Percentiles rank a stretch among this genome's conserved stretches.
Evolutionary conservation across 2,329 filamentous ascomycete genomes (phyloP).

Genomic region (Colletotrichum gloeosporioides): DNA sequence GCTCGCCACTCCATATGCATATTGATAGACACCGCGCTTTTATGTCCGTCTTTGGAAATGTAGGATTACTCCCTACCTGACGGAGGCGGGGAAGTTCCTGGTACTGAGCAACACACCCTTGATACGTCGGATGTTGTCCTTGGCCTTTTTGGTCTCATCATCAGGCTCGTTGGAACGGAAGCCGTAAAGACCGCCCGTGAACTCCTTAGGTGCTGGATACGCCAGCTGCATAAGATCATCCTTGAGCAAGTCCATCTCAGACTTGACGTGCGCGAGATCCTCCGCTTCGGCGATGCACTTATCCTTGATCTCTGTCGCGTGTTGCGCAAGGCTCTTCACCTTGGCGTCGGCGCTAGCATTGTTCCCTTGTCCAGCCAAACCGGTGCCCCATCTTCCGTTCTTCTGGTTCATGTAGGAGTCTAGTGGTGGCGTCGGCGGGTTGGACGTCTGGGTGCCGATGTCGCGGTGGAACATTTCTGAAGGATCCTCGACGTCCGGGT

Average conservation of each 20-base stretch:
- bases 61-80: conserved; percentile 26
- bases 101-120: conserved; percentile 81
- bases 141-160: conserved; percentile 76
- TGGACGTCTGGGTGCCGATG: conserved; percentile 77
- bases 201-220: conserved; percentile 48
- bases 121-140: conserved; percentile 77
- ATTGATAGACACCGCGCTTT: neutral
- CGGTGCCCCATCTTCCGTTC: neutral
- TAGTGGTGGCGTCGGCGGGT: conserved; percentile 24
- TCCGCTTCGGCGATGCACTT: conserved; percentile 50
- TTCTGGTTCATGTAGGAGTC: neutral
- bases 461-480: conserved; percentile 84
- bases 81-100: conserved; percentile 69
- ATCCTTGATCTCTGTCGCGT: conserved; percentile 47
- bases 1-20: neutral
- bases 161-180: conserved; percentile 56
- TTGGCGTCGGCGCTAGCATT: conserved; percentile 37
- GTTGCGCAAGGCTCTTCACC: conserved; percentile 47
- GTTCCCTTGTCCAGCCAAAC: neutral
- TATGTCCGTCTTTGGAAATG: neutral
- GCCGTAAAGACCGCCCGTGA: conserved; percentile 45
- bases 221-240: conserved; percentile 70
- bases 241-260: conserved; percentile 61
- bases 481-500: conserved; percentile 64
- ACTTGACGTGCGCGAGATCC: conserved; percentile 56